Evolutionary conservation across 169 alveolate species (phyloP), one percentile per base, ranked within the genome.

Genomic region (Plasmodium inui): DNA sequence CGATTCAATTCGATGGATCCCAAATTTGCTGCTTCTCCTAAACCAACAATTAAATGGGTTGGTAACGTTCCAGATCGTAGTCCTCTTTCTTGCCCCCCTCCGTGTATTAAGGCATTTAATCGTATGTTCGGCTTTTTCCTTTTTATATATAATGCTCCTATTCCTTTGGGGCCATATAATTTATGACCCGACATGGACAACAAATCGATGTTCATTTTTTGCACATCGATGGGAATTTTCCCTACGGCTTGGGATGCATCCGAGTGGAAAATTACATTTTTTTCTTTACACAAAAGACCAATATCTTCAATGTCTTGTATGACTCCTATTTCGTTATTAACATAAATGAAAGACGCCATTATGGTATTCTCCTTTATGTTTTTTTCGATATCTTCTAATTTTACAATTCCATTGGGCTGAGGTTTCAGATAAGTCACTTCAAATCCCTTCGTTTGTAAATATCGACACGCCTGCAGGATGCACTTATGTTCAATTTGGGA

Each of bases 21-120:
- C 44, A 99, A 84, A 57, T 94, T 96, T 39, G 99, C 98, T n/a
- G 99, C 99, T 81, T 97, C 99, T 7, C 99, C 99, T 80, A 99
- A 96, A 0, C 99, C 99, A 39, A 99, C 99, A 85, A 97, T 97
- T 53, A 98, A 84, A 32, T 98, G 98, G 9, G 98, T 97, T 5
- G 99, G 97, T 78, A 98, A 84, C 7, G 99, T 98, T 19, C 99
- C 99, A 44, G 99, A 98, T 89, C 99, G 95, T 92, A 99, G 86
- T 46, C 99, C 99, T 55, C 99, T 96, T 95, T 99, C 99, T 96
- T 99, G 99, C 8, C 99, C 99, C 28, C 99, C 99, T 30, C 99
- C 99, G 96, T 98, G 99, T 37, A 99, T 98, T 32, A 98, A 92
- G 0, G 99, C 98, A 71, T 96, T 97, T 83, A 99, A 96, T 74